phyloP scores from a whole-genome alignment of 106 monocot species.

The Dioscorea dumetorum region DNA sequence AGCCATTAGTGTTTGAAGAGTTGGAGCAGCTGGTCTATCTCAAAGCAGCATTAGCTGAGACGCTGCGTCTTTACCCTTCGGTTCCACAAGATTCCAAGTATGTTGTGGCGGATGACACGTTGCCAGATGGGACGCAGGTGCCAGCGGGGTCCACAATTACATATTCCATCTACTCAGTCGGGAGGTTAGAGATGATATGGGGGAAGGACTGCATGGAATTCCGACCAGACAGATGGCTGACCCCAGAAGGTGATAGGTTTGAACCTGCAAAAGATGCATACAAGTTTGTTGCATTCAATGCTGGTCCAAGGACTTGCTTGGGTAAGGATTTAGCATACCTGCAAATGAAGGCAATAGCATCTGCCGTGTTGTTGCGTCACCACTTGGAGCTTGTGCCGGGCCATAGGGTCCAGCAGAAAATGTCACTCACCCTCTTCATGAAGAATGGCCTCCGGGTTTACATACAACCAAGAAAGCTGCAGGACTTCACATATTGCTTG shows the following conservation, averaged over 20 bases:
- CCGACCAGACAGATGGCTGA: conserved; percentile 79
- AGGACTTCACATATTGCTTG: conserved; percentile 2
- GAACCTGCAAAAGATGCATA: conserved; percentile 54
- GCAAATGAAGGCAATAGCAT: conserved; percentile 85
- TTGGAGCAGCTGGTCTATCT: conserved; percentile 64
- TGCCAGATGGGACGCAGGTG: conserved; percentile 73
- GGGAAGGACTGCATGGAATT: conserved; percentile 74
- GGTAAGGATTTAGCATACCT: conserved; percentile 85
- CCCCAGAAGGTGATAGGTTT: conserved; percentile 27
- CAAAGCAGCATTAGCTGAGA: conserved; percentile 72
- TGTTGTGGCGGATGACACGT: conserved; percentile 63
- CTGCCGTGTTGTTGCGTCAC: conserved; percentile 62
- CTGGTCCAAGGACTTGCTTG: conserved; percentile 73
- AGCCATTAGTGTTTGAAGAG: conserved; percentile 60
- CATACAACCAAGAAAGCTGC: conserved; percentile 30
- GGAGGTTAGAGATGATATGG: conserved; percentile 73
- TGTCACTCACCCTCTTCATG: conserved; percentile 98
- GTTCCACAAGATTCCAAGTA: conserved; percentile 76
- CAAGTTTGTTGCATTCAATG: conserved; percentile 85
- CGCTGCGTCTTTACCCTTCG: conserved; percentile 75
- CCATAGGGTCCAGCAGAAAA: conserved; percentile 81
- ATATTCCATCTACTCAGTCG: conserved; percentile 80
- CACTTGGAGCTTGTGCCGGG: conserved; percentile 49
- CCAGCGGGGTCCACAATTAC: conserved; percentile 60
- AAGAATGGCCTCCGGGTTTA: conserved; percentile 70